These are phyloP conservation scores for Ramaria sp. DNA, from an alignment of 768 basidiomycete species.

Conservation along the genomic window DNA sequence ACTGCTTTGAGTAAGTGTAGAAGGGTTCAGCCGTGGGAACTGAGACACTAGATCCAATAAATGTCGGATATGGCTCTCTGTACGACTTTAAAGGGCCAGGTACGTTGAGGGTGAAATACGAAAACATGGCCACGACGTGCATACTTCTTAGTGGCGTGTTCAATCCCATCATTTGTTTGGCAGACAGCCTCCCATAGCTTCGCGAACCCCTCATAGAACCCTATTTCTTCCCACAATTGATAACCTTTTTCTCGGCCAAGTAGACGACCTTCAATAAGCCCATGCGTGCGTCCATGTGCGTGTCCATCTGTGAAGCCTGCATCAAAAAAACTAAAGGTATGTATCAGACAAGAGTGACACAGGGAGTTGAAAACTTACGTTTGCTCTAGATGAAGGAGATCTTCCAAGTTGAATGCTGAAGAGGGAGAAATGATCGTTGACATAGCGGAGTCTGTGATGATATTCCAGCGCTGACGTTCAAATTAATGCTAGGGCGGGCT, in stretches of 20 bases:
- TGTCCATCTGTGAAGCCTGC: conserved; percentile 68
- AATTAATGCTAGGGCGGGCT: too few relatives aligned
- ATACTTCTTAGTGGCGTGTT: neutral
- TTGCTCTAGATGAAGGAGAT: conserved; percentile 15
- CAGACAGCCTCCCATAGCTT: neutral
- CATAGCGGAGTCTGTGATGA: too few relatives aligned
- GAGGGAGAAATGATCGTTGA: too few relatives aligned
- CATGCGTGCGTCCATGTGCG: conserved; percentile 81
- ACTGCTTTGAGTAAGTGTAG: conserved; percentile 19
- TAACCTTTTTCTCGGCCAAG: conserved; percentile 85
- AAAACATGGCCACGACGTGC: neutral
- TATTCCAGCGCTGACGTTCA: too few relatives aligned
- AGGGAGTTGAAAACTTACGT: conserved; percentile 6
- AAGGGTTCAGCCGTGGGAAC: conserved; percentile 75
- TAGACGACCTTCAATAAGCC: conserved; percentile 82
- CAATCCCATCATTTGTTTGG: conserved; percentile 1
- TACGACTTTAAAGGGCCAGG: conserved; percentile 43
- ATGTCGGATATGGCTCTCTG: conserved; percentile 49
- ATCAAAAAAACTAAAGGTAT: conserved; percentile 57
- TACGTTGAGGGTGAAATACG: neutral
- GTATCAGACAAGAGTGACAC: neutral
- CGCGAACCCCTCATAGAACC: conserved; percentile 85
- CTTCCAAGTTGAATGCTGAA: conserved; percentile 7
- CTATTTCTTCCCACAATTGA: conserved; percentile 96
- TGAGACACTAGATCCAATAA: conserved; percentile 60